Evolutionary conservation across 2,329 filamentous ascomycete species (phyloP).

Genomic region (Beauveria australis): DNA sequence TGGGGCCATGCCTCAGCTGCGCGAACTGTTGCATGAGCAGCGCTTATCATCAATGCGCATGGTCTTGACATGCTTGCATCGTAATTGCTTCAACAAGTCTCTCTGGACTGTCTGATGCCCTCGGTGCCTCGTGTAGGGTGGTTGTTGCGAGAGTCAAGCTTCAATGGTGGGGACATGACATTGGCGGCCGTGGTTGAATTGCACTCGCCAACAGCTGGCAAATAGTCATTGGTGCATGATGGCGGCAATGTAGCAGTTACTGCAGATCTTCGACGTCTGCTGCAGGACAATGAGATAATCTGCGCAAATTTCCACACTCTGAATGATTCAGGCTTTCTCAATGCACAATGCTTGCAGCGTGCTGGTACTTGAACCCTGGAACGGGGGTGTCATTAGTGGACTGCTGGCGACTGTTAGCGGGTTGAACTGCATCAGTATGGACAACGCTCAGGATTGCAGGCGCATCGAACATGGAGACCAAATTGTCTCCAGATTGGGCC

Average conservation of each 20-base stretch:
- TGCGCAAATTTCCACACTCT: neutral
- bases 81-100: too few relatives aligned
- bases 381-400: neutral
- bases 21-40: neutral
- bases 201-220: neutral
- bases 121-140: too few relatives aligned
- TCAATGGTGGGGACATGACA: neutral
- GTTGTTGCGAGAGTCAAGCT: neutral
- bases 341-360: neutral
- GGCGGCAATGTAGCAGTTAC: too few relatives aligned
- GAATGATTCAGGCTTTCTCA: neutral
- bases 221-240: neutral
- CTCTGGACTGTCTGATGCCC: neutral
- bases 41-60: neutral
- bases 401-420: neutral
- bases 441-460: neutral
- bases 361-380: neutral
- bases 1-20: neutral
- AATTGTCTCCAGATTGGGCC: neutral
- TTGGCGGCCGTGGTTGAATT: too few relatives aligned
- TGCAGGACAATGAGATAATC: neutral
- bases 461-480: neutral
- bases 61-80: neutral
- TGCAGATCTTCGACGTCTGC: too few relatives aligned
- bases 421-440: neutral